These are phyloP conservation scores for Chloris gayana DNA, from an alignment of 176 grass and related monocot species.

Conservation along the genomic window DNA sequence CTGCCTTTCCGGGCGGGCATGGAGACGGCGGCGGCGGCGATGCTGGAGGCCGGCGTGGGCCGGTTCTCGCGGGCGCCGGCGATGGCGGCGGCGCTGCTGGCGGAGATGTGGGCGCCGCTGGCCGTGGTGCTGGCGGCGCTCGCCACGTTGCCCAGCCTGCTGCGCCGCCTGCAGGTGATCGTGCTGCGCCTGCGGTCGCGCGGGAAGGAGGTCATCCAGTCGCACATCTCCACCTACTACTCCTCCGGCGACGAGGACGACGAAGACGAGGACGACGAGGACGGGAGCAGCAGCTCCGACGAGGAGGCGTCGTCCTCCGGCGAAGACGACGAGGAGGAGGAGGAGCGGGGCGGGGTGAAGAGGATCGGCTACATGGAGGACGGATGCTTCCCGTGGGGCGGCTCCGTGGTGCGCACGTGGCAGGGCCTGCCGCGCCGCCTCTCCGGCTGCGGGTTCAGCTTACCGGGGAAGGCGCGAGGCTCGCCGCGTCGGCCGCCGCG, in stretches of 20 bases:
- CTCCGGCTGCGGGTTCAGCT: background rate
- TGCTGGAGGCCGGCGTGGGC: constrained; percentile 59
- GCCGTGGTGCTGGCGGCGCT: constrained; percentile 57
- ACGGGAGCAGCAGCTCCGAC: constrained; percentile 1
- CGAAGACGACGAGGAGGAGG: constrained; percentile 16
- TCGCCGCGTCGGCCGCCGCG: background rate
- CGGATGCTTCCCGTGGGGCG: constrained; percentile 44
- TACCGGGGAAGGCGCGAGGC: background rate
- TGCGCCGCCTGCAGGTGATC: constrained; percentile 48
- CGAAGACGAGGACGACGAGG: background rate
- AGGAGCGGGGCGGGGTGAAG: background rate
- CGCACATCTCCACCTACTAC: constrained; percentile 50
- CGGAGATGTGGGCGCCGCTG: constrained; percentile 65
- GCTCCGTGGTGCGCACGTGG: constrained; percentile 55
- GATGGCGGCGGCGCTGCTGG: constrained; percentile 37
- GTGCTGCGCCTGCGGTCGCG: constrained; percentile 53
- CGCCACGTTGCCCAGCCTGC: constrained; percentile 56
- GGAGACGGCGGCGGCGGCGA: constrained; percentile 54
- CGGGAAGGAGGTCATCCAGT: constrained; percentile 54
- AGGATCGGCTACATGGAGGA: constrained; percentile 45
- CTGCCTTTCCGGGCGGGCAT: background rate
- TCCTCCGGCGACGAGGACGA: constrained; percentile 28
- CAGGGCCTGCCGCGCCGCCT: constrained; percentile 34
- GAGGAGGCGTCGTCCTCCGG: constrained; percentile 28
- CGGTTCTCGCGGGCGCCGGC: constrained; percentile 50